These are phyloP conservation scores for Hypoxylon fuscum DNA, from an alignment of 495 filamentous ascomycete species.

Conservation along the genomic window DNA sequence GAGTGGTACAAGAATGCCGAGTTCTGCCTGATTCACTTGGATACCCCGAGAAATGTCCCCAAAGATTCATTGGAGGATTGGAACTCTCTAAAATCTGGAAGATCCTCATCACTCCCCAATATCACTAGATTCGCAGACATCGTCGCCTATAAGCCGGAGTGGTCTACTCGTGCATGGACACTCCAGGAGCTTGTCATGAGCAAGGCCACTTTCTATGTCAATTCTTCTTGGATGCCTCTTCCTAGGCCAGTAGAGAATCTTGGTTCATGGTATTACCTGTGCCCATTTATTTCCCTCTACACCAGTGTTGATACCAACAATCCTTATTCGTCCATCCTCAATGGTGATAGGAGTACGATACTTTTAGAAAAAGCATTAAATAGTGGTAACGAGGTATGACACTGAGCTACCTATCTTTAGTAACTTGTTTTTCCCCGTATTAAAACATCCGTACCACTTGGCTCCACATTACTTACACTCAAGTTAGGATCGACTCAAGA, in stretches of 20 bases:
- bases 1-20: slow-evolving; percentile 61
- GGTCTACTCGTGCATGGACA: slow-evolving; percentile 58
- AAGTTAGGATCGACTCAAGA: slow-evolving; percentile 1
- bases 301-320: slow-evolving; percentile 39
- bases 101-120: slow-evolving; percentile 15
- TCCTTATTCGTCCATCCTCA: slow-evolving; percentile 7
- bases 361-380: slow-evolving; percentile 1
- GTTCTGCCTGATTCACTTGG: slow-evolving; percentile 58
- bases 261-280: slow-evolving; percentile 52
- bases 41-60: slow-evolving; percentile 39
- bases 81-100: slow-evolving; percentile 4
- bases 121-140: slow-evolving; percentile 39
- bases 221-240: slow-evolving; percentile 49
- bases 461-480: slow-evolving; percentile 2
- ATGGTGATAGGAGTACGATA: neutral
- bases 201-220: slow-evolving; percentile 56
- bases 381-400: slow-evolving; percentile 8
- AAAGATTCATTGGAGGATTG: slow-evolving; percentile 27
- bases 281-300: slow-evolving; percentile 49
- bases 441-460: neutral
- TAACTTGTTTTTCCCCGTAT: neutral
- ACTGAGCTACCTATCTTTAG: neutral
- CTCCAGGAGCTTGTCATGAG: slow-evolving; percentile 61
- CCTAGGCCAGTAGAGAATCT: slow-evolving; percentile 49
- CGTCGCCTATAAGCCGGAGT: slow-evolving; percentile 39